Evolutionary conservation across 345 rosid species (phyloP), one percentile per base, ranked within the genome.

Genomic region (Geranium brycei): DNA sequence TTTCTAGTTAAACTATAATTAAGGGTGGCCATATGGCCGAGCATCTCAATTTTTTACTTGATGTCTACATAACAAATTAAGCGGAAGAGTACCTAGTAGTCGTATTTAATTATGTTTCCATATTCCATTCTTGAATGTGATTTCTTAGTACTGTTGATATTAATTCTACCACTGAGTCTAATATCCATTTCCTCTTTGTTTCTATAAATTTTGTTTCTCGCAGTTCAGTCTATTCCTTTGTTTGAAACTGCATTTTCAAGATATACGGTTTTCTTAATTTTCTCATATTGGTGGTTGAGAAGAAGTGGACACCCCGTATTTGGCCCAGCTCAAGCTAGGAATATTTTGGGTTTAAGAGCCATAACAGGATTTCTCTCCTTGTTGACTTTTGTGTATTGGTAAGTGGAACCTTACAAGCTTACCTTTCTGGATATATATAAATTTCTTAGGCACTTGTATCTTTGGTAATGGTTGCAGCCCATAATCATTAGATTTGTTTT

Each of bases 161-260:
- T 35, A 4, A 35, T 35, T 7, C 41, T 7, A 35, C 41, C 41
- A 35, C 17, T 23, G 31, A 17, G 30, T 55, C 61, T 53, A 14
- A 35, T 16, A 30, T 51, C 62, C 19, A 14, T 56, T 56, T 28
- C 10, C 41, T 35, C 10, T 35, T 35, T 35, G 7, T 4, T 35
- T 7, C 5, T 4, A 35, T 35, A 35, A 12, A 17, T 72, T 75
- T 70, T 72, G 28, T 72, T 72, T 10, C 69, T 82, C 83, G 83
- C 96, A 91, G 98, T 73, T 78, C 87, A 79, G 81, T 73, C 84
- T 6, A 81, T 91, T 72, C 98, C 96, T 53, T 80, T 91, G 75
- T 85, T 81, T 64, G 92, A 89, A 84, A 82, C 82, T 5, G 81
- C 88, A 58, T 89, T 87, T 69, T 64, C 78, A 69, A 83, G 98